Percentiles rank a stretch among this genome's conserved stretches.
phyloP scores from a whole-genome alignment of 495 filamentous ascomycete species.

The Penicillium longicatenatum region DNA sequence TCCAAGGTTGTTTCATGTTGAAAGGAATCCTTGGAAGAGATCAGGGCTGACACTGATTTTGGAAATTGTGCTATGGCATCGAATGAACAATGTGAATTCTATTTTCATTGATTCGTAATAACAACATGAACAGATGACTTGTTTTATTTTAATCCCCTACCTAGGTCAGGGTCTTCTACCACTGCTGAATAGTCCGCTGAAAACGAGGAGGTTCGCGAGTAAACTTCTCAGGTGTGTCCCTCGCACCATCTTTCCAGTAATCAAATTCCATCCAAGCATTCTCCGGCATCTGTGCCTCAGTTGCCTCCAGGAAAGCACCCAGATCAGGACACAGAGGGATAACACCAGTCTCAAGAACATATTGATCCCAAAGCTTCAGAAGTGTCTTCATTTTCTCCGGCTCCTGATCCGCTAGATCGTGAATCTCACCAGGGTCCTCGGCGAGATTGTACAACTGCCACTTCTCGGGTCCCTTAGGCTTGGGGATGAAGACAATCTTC shows the following conservation, averaged over 20 bases:
- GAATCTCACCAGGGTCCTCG: conserved; percentile 54
- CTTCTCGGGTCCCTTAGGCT: conserved; percentile 48
- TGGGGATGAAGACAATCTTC: conserved; percentile 53
- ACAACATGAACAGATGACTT: neutral
- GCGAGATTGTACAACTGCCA: conserved; percentile 53
- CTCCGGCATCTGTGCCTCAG: conserved; percentile 67
- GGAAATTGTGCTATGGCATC: too few relatives aligned
- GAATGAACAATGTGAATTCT: conserved; percentile 4
- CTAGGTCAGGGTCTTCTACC: conserved; percentile 17
- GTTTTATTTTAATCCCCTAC: neutral
- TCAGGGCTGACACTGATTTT: too few relatives aligned
- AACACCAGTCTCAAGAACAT: conserved; percentile 62
- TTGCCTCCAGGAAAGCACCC: conserved; percentile 53
- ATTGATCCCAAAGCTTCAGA: conserved; percentile 58
- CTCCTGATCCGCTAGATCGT: conserved; percentile 58
- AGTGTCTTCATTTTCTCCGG: conserved; percentile 54
- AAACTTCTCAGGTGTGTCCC: conserved; percentile 58
- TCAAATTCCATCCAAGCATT: conserved; percentile 71
- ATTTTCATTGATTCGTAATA: conserved; percentile 14
- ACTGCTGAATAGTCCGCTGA: conserved; percentile 51
- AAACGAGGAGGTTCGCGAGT: conserved; percentile 53
- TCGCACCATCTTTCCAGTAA: conserved; percentile 65
- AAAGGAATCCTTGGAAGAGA: too few relatives aligned
- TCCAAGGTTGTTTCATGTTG: too few relatives aligned
- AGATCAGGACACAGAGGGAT: conserved; percentile 47